phyloP scores from a whole-genome alignment of 306 rosid species.

The Rosa chinensis region DNA sequence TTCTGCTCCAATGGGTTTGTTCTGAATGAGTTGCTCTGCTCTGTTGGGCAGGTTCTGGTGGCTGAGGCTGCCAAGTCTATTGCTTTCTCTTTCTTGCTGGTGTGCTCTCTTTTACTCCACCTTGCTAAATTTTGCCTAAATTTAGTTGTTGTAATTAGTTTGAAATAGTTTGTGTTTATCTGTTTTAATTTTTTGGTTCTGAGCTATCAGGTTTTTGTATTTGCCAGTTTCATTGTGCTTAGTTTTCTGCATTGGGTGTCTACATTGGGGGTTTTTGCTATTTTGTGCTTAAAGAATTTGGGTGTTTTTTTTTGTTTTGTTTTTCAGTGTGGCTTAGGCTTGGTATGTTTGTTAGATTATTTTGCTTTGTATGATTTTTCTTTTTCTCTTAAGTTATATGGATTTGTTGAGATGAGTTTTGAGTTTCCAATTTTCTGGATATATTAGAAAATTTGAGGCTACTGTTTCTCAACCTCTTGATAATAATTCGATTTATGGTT shows the following conservation, averaged over 20 bases:
- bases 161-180: not conserved
- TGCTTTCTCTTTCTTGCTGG: constrained; percentile 35
- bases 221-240: not conserved
- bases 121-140: not conserved
- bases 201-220: not conserved
- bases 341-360: not conserved
- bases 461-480: not conserved
- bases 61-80: constrained; percentile 52
- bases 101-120: constrained; percentile 19
- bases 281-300: not conserved
- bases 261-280: not conserved
- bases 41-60: constrained; percentile 37
- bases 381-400: not conserved
- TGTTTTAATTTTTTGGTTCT: not conserved
- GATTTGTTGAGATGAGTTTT: not conserved
- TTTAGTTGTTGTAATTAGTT: not conserved
- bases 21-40: constrained; percentile 30
- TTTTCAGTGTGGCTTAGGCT: not conserved
- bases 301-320: too few relatives aligned
- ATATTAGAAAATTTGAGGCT: not conserved
- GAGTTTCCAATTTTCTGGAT: not conserved
- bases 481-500: not conserved
- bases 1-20: constrained; percentile 23
- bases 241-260: not conserved
- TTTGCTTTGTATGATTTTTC: not conserved